Percentiles rank a stretch among this genome's conserved stretches.
phyloP scores from a whole-genome alignment of 2,329 filamentous ascomycete genomes.

The Claviceps lovelessii region DNA sequence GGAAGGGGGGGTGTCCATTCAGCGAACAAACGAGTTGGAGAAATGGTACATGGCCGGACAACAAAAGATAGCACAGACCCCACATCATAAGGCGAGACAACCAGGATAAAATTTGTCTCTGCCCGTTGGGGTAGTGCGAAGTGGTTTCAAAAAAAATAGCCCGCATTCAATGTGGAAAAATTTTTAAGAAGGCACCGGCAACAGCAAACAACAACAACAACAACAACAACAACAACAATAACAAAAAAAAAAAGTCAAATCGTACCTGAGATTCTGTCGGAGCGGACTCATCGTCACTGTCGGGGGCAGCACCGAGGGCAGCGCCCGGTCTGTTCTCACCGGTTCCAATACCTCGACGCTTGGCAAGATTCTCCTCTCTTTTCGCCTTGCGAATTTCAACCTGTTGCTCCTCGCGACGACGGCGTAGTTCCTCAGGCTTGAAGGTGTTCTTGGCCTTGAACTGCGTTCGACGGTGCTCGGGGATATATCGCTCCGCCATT shows the following conservation, averaged over 20 bases:
- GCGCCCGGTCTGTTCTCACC: slow-evolving; percentile 68
- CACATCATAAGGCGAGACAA: slow-evolving; percentile 15
- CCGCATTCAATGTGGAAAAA: neutral
- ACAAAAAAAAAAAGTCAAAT: slow-evolving; percentile 2
- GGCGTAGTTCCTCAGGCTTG: slow-evolving; percentile 96
- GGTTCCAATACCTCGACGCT: slow-evolving; percentile 84
- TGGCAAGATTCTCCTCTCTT: slow-evolving; percentile 96
- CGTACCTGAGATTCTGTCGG: slow-evolving; percentile 91
- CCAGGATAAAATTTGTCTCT: neutral
- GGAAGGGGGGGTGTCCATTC: neutral
- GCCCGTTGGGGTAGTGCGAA: neutral
- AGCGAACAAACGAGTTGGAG: neutral
- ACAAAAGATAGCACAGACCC: slow-evolving; percentile 13
- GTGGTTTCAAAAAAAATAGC: slow-evolving; percentile 2
- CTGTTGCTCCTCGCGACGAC: slow-evolving; percentile 96
- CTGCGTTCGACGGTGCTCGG: slow-evolving; percentile 95
- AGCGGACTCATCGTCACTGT: slow-evolving; percentile 93
- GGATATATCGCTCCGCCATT: slow-evolving; percentile 99
- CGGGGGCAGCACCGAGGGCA: slow-evolving; percentile 72
- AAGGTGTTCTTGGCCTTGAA: slow-evolving; percentile 99
- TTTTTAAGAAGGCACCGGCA: neutral
- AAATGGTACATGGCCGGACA: slow-evolving; percentile 19
- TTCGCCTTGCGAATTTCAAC: slow-evolving; percentile 98
- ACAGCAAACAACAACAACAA: neutral
- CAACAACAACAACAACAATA: neutral